phyloP scores from a whole-genome alignment of 23 red algal genomes.

The Gracilaria caudata region DNA sequence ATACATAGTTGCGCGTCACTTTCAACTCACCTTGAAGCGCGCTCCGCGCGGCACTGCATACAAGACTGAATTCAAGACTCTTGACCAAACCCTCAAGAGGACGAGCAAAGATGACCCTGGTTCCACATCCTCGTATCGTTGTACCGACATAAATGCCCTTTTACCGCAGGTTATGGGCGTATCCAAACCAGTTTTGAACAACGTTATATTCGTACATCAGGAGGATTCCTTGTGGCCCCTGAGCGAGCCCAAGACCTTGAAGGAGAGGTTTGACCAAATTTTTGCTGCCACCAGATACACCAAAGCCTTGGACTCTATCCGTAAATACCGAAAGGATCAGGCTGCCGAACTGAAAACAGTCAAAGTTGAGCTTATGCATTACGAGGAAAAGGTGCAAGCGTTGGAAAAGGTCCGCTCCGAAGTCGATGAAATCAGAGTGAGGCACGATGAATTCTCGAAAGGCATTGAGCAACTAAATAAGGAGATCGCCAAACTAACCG shows the following conservation, averaged over 20 bases:
- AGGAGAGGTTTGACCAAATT: slow-evolving; percentile 94
- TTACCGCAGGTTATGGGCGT: slow-evolving; percentile 93
- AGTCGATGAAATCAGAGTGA: slow-evolving; percentile 53
- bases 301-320: slow-evolving; percentile 89
- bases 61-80: slow-evolving; percentile 88
- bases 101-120: slow-evolving; percentile 26
- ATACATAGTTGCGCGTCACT: slow-evolving; percentile 89
- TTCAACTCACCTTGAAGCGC: slow-evolving; percentile 67
- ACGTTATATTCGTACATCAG: slow-evolving; percentile 99
- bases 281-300: slow-evolving; percentile 96
- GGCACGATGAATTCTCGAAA: slow-evolving; percentile 47
- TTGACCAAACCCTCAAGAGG: slow-evolving; percentile 73
- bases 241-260: slow-evolving; percentile 83
- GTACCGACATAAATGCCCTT: slow-evolving; percentile 82
- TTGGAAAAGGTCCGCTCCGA: slow-evolving; percentile 71
- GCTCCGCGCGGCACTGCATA: slow-evolving; percentile 36
- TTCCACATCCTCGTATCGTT: slow-evolving; percentile 61
- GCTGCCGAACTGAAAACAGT: slow-evolving; percentile 68
- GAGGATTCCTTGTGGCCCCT: slow-evolving; percentile 97
- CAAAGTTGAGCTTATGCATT: slow-evolving; percentile 73
- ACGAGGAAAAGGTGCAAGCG: slow-evolving; percentile 68
- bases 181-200: slow-evolving; percentile 85
- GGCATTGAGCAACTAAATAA: slow-evolving; percentile 48
- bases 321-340: slow-evolving; percentile 83
- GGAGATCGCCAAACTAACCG: slow-evolving; percentile 32